A percentile compares a stretch with the other conserved stretches of the same genome.
phyloP scores from a whole-genome alignment of 495 filamentous ascomycete species.

The Penicillium antarcticum region DNA sequence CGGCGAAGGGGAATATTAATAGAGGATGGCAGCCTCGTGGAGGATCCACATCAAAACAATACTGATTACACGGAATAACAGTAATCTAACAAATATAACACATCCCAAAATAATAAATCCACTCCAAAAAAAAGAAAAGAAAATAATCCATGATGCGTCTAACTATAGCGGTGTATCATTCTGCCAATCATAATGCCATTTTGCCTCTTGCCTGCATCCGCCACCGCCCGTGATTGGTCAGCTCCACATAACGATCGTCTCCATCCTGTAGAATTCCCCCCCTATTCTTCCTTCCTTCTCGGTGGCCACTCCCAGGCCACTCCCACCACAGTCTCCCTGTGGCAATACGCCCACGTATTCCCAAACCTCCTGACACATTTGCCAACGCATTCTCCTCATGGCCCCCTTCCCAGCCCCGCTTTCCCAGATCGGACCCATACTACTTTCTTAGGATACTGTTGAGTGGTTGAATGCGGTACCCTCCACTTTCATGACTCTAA shows the following conservation, averaged over 20 bases:
- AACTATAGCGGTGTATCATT: neutral
- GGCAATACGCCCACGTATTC: conserved; percentile 9
- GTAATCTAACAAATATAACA: conserved; percentile 8
- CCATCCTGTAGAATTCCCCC: neutral
- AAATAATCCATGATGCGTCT: conserved; percentile 2
- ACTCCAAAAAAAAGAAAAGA: neutral
- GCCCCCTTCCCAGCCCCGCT: conserved; percentile 2
- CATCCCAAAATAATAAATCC: neutral
- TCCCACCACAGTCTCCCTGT: neutral
- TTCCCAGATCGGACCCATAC: neutral
- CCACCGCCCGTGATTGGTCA: conserved; percentile 5
- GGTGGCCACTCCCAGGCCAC: too few species aligned
- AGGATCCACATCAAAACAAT: neutral
- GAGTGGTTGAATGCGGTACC: neutral
- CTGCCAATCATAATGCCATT: neutral
- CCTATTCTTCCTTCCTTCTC: neutral
- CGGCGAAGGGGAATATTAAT: too few species aligned
- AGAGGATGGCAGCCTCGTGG: too few species aligned
- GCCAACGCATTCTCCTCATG: conserved; percentile 1
- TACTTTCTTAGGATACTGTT: neutral
- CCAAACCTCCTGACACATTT: conserved; percentile 9
- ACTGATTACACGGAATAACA: conserved; percentile 20
- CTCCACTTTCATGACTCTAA: neutral
- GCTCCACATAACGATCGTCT: conserved; percentile 1
- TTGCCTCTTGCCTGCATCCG: conserved; percentile 1